Base-by-base conservation (phyloP, 1,284 basidiomycete species). In the Ganoderma sinense region DNA sequence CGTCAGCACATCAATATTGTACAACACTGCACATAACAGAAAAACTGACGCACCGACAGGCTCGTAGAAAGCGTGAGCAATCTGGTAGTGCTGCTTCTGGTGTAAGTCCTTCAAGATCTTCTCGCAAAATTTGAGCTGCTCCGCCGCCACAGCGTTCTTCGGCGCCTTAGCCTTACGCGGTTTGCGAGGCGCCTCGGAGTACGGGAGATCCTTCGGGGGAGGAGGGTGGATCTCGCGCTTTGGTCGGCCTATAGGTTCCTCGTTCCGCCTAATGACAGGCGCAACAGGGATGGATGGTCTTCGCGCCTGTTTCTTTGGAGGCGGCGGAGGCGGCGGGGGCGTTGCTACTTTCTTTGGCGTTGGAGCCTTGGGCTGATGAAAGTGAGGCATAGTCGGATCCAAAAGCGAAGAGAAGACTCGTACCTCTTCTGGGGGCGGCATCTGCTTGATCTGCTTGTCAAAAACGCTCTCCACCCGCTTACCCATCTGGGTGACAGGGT, bases 171-270 rank as follows among this genome's bases (percentile, higher is more conserved):
- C 79, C 77, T 88, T 90, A 67, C 91, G 85, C 65, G 84, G 84
- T 79, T 94, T 94, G 83, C 91, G 93, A 26, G 88, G 90, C 18
- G 82, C 86, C 76, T 96, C 94, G 39, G 89, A 86, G 79, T 97
- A 98, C 0, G 94, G 89, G 26, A 98, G 83, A 76, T 99, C 97
- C 81, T 96, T 97, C 0, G 96, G 92, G 18, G 96, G 92, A 23
- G 97, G 97, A 14, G 97, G 96, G 77, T 98, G 97, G 51, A 98
- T 97, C 81, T 99, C 97, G 65, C 97, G 94, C 84, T 98, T 98
- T 0, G 97, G 97, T 26, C 97, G 90, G n/a, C 89, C 87, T 48
- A 84, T 85, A 45, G 84, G 82, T 18, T 84, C 85, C 18, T 92
- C 91, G 20, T 89, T 90, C 36, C 94, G 91, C 56, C 93, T 88